Base-by-base conservation (phyloP, 2,329 filamentous ascomycete species). In the Knufia fluminis region DNA sequence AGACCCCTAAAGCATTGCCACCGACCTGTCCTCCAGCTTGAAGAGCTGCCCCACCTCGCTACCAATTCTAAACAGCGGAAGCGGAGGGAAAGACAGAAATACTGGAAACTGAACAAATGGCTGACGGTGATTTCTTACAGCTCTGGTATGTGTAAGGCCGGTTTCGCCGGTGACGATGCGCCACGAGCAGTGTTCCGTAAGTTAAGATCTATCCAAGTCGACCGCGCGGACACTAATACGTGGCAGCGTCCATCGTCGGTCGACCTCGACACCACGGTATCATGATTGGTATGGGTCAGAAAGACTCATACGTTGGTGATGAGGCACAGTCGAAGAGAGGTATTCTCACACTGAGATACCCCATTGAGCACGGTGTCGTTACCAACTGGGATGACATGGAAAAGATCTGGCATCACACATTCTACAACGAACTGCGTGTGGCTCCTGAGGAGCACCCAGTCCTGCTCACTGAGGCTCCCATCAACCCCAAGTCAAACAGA, bases 331-430 rank as follows among this genome's bases (percentile, higher is more conserved):
- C 92, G 72, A 98, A 98, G 90, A 91, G 92, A 92, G 92, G 92
- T 95, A 97, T 98, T 78, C 83, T 98, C 66, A 97, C 91, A 59
- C 83, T 98, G 71, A 85, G 92, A 80, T 98, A 98, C 78, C 92
- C 92, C 71, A 98, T 98, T 72, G 92, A 98, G 83, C 92, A 98
- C 84, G 92, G 92, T 92, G 92, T 98, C 67, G 92, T 98, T 71
- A 98, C 92, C 78, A 97, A 97, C 87, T 98, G 92, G 92, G 92
- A 98, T 74, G 92, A 97, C 75, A 97, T 97, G 92, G 92, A 97
- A 82, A 97, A 97, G 85, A 97, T 98, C 67, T 98, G 92, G 92
- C 92, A 98, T 76, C 92, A 98, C 87, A 97, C 92, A 71, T 98
- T 98, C 83, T 98, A 97, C 87, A 98, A 98, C 79, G 92, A 98